phyloP scores from a whole-genome alignment of 495 filamentous ascomycete species.

The Aspergillus conjunctus region DNA sequence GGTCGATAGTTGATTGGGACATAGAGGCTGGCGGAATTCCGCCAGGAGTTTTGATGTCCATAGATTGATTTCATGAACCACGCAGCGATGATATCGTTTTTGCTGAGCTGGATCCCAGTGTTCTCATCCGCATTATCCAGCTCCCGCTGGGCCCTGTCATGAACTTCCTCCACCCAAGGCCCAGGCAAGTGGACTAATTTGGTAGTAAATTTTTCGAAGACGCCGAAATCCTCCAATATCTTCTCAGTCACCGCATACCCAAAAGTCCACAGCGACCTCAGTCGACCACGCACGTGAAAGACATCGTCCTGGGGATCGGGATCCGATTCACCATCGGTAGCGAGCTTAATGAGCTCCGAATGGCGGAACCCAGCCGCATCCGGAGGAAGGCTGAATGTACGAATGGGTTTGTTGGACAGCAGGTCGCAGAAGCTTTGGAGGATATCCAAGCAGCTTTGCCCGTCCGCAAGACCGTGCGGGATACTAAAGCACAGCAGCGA shows the following conservation, averaged over 20 bases:
- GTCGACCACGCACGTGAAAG: not conserved
- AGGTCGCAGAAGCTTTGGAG: conserved; percentile 8
- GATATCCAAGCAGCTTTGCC: not conserved
- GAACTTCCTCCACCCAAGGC: conserved; percentile 10
- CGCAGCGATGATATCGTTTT: conserved; percentile 13
- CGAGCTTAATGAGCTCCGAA: conserved; percentile 1
- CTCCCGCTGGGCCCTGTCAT: not conserved
- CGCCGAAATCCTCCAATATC: not conserved
- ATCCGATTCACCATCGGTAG: not conserved
- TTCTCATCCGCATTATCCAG: not conserved
- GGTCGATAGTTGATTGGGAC: conserved; percentile 8
- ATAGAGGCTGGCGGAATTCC: not conserved
- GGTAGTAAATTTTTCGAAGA: conserved; percentile 1
- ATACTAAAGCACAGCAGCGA: conserved; percentile 14
- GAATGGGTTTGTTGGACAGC: not conserved
- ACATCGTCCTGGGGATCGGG: not conserved
- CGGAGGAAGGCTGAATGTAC: not conserved
- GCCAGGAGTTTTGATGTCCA: not conserved
- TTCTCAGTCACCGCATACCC: not conserved
- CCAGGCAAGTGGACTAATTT: conserved; percentile 5
- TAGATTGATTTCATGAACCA: conserved; percentile 8
- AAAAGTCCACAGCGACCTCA: not conserved
- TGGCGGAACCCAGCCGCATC: not conserved
- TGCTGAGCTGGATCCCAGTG: not conserved
- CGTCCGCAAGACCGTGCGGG: conserved; percentile 9